A percentile compares a stretch with the other conserved stretches of the same genome.
These are phyloP conservation scores for Saitozyma podzolica DNA, from an alignment of 768 basidiomycete genomes.

Conservation along the genomic window DNA sequence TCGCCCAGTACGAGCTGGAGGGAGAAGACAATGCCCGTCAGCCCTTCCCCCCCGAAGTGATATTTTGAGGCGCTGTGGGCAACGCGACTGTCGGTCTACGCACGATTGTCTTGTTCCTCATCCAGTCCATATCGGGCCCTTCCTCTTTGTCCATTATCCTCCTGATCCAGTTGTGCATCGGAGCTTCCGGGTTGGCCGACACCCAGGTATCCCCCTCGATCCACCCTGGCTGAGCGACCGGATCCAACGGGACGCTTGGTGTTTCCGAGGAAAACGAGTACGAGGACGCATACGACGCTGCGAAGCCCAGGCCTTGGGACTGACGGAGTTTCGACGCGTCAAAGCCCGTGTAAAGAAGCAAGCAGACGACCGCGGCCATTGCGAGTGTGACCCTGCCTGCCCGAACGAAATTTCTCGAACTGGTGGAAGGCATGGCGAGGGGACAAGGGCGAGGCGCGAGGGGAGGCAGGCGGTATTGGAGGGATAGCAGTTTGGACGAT, in stretches of 20 bases:
- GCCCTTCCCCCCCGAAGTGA: neutral
- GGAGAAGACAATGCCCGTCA: neutral
- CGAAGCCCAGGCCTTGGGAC: no score
- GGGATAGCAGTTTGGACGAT: no score
- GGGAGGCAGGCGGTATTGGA: no score
- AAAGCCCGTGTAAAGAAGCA: no score
- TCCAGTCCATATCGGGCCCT: neutral
- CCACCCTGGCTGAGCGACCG: neutral
- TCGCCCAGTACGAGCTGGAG: neutral
- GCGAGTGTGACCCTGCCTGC: no score
- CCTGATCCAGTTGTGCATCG: neutral
- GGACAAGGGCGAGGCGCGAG: no score
- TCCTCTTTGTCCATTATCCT: neutral
- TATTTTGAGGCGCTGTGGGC: no score
- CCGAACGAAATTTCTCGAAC: no score
- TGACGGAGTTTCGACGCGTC: no score
- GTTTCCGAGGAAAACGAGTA: neutral
- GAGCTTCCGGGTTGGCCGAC: neutral
- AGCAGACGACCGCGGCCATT: no score
- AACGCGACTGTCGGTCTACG: neutral
- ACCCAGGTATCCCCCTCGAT: slow-evolving; percentile 1
- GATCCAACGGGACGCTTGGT: neutral
- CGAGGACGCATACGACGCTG: no score
- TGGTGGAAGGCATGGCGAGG: no score
- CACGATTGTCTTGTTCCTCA: slow-evolving; percentile 1